Evolutionary conservation across 495 filamentous ascomycete species (phyloP), one percentile per base, ranked within the genome.

Genomic region (Friedmanniomyces simplex): DNA sequence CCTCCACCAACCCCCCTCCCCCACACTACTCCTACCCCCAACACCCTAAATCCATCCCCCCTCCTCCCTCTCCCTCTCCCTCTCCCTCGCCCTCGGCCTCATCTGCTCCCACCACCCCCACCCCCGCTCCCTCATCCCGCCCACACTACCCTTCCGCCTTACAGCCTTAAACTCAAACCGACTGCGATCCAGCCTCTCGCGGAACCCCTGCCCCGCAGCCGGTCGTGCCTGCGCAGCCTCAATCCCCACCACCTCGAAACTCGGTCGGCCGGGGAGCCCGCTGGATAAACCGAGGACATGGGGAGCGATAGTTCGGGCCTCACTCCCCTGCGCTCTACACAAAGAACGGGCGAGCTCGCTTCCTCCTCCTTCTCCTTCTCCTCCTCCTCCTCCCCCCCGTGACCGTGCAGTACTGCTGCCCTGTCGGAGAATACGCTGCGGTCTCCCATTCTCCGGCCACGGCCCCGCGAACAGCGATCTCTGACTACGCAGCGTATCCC

Each of bases 161-260:
- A 63, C 56, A 25, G 46, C 55, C 36, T 52, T 49, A 25, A 59
- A 54, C 50, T 59, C 60, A 22, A 63, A 63, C 43, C 60, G 41
- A 25, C 51, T 55, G 10, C 56, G 41, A 34, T 59, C 60, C 32
- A 50, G 14, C 30, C 47, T 32, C 24, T 54, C 50, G 1, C 59
- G 54, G 25, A 54, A 58, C 5, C 25, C 46, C 24, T 49, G 39
- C 39, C 39, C 39, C 4, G 39, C 14, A 20, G 7, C 46, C 12
- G 46, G 21, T 49, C 46, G 21, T 49, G n/a, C n/a, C n/a, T 28
- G 21, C 10, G 28, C 28, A 32, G 28, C 10, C 6, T 49, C 46
- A 10, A 24, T 24, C 4, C 52, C 24, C 11, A 52, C 25, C 7
- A 46, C 52, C 12, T 48, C 24, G 42, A 55, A 16, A 12, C 34